Evolutionary conservation across 805 yeast genomes (phyloP).

Genomic region (Maudiozyma pseudohumilis): DNA sequence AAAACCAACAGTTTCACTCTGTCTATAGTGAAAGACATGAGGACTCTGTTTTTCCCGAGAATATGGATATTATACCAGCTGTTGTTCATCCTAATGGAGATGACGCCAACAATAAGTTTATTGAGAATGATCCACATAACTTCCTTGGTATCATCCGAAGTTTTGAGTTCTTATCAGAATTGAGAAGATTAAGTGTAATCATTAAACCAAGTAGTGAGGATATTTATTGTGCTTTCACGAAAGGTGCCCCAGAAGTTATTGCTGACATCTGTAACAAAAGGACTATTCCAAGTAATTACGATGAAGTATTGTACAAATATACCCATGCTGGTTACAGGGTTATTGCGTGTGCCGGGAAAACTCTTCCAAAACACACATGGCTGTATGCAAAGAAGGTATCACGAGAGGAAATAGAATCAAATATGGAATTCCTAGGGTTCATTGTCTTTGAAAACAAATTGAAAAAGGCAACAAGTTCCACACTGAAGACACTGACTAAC

Average conservation of each 20-base stretch:
- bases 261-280: slow-evolving; percentile 61
- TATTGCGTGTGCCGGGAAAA: slow-evolving; percentile 81
- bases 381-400: slow-evolving; percentile 39
- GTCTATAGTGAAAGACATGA: slow-evolving; percentile 32
- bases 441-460: slow-evolving; percentile 87
- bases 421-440: slow-evolving; percentile 72
- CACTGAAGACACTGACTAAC: slow-evolving; percentile 45
- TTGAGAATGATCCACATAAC: slow-evolving; percentile 28
- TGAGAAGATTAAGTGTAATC: slow-evolving; percentile 86
- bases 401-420: slow-evolving; percentile 60
- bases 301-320: slow-evolving; percentile 65
- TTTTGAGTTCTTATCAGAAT: slow-evolving; percentile 75
- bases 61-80: slow-evolving; percentile 37
- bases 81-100: slow-evolving; percentile 36
- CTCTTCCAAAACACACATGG: slow-evolving; percentile 36
- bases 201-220: slow-evolving; percentile 38
- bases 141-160: slow-evolving; percentile 40
- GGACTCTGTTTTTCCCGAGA: slow-evolving; percentile 34
- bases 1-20: slow-evolving; percentile 30
- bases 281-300: slow-evolving; percentile 65
- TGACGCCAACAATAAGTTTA: slow-evolving; percentile 26
- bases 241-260: slow-evolving; percentile 97
- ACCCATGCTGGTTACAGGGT: slow-evolving; percentile 94
- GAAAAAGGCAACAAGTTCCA: slow-evolving; percentile 55
- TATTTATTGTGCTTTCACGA: slow-evolving; percentile 50